These are phyloP conservation scores for Agaricus blazei DNA, from an alignment of 768 basidiomycete species.

Conservation along the genomic window DNA sequence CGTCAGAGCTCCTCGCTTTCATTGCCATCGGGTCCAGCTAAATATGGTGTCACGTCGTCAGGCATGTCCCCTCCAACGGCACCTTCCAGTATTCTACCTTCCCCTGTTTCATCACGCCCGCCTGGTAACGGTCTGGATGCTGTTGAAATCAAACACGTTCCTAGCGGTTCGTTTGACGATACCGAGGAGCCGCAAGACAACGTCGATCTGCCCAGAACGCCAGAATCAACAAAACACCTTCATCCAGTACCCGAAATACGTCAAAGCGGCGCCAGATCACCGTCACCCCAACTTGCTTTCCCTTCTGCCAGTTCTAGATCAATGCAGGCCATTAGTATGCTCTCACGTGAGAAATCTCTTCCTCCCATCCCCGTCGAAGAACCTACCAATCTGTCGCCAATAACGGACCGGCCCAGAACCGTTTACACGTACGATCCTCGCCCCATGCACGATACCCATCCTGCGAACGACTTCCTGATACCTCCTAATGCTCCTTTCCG, in stretches of 20 bases:
- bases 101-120: constrained; percentile 68
- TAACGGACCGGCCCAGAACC: constrained; percentile 58
- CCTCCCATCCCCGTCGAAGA: constrained; percentile 66
- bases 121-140: constrained; percentile 37
- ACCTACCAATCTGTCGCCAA: constrained; percentile 31
- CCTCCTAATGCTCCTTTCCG: constrained; percentile 66
- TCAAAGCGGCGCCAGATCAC: constrained; percentile 26
- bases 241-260: constrained; percentile 63
- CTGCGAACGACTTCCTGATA: constrained; percentile 40
- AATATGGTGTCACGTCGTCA: constrained; percentile 45
- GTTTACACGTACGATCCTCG: constrained; percentile 58
- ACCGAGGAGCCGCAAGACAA: constrained; percentile 18
- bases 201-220: constrained; percentile 24
- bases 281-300: constrained; percentile 24
- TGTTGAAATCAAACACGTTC: constrained; percentile 34
- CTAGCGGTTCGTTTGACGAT: constrained; percentile 37
- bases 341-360: constrained; percentile 66
- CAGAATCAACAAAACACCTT: constrained; percentile 30
- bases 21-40: constrained; percentile 56
- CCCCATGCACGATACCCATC: constrained; percentile 37
- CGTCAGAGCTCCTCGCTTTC: constrained; percentile 71
- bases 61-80: constrained; percentile 73
- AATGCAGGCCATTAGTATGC: constrained; percentile 9
- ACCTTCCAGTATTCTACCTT: constrained; percentile 70
- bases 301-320: constrained; percentile 16